phyloP scores from a whole-genome alignment of 2,329 filamentous ascomycete species.

The Cladosporium sp. region DNA sequence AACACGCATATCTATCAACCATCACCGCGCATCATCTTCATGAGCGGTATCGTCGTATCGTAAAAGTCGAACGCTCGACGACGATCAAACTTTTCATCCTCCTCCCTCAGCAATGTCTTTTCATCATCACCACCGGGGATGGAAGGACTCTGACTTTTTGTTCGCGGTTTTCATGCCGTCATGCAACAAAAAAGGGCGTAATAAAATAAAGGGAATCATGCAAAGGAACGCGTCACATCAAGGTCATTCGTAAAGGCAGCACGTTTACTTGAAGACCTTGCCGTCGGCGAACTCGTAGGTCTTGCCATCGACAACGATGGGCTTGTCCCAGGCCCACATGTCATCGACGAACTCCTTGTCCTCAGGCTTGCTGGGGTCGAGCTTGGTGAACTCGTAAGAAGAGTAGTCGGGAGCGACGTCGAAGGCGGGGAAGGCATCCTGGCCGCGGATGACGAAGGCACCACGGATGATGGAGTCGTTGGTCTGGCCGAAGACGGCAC shows the following conservation, averaged over 20 bases:
- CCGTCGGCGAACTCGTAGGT: conserved; percentile 81
- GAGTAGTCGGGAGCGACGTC: conserved; percentile 96
- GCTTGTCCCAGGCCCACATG: conserved; percentile 90
- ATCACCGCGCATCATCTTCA: conserved; percentile 4
- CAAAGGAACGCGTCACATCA: conserved; percentile 11
- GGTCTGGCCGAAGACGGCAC: conserved; percentile 82
- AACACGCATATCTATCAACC: conserved; percentile 13
- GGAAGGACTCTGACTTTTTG: not conserved
- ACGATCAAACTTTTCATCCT: not conserved
- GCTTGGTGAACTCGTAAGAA: conserved; percentile 94
- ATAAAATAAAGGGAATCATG: conserved; percentile 11
- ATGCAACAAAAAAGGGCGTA: conserved; percentile 6
- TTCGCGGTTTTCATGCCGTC: conserved; percentile 8
- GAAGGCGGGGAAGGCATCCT: conserved; percentile 81
- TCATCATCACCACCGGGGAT: not conserved
- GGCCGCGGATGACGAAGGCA: conserved; percentile 90
- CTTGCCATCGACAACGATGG: conserved; percentile 76
- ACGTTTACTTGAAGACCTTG: conserved; percentile 96
- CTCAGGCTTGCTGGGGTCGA: conserved; percentile 79
- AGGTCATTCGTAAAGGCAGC: conserved; percentile 10
- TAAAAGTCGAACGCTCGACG: conserved; percentile 5
- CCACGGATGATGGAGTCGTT: conserved; percentile 89
- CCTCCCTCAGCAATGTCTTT: not conserved
- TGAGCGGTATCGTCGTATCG: conserved; percentile 5
- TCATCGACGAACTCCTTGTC: conserved; percentile 82